Evolutionary conservation across 2,329 filamentous ascomycete genomes (phyloP), one percentile per base, ranked within the genome.

Genomic region (Monilinia aucupariae): DNA sequence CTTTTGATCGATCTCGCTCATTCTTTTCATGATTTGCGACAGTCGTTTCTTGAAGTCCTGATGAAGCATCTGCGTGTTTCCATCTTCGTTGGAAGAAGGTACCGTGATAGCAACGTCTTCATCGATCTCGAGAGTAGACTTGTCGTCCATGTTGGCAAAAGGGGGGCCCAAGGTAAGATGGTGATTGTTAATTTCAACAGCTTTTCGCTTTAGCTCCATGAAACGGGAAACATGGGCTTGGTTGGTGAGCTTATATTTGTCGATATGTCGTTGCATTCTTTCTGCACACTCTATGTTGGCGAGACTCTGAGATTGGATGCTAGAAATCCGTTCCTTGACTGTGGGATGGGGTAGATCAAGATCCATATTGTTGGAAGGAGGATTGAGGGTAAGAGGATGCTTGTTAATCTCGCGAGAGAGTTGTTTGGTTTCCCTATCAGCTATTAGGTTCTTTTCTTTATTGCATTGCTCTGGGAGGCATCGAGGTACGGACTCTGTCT

Each of bases 381-480:
- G 3, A 10, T 15, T 2, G 2, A 32, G 15, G 2, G 48, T 20
- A 50, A 32, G 2, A 32, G 48, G 27, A n/a, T 4, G 48, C 45
- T 48, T 48, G 45, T 15, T 15, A 5, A 50, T 32, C 25, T 50
- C 10, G 3, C 0, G 1, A 45, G 6, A 15, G n/a, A 6, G 17
- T 12, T n/a, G 10, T 43, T n/a, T 12, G 3, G 22, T 17, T 30
- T 32, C 17, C 15, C 7, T 50, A 8, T 50, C 17, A 1, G 4
- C 17, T 1, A 30, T 10, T 4, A 13, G 6, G 52, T 0, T 2
- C 1, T 0, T 32, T 32, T 10, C 15, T 0, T 15, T n/a, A 9
- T 43, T 1, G 2, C 1, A 25, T 49, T 7, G 47, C 25, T 27
- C 25, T 49, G 4, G 25, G 4, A 32, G 15, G 15, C 20, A 15